Conservation (phyloP, 2,329 filamentous ascomycete genomes). For the Botrytis hyacinthi region DNA sequence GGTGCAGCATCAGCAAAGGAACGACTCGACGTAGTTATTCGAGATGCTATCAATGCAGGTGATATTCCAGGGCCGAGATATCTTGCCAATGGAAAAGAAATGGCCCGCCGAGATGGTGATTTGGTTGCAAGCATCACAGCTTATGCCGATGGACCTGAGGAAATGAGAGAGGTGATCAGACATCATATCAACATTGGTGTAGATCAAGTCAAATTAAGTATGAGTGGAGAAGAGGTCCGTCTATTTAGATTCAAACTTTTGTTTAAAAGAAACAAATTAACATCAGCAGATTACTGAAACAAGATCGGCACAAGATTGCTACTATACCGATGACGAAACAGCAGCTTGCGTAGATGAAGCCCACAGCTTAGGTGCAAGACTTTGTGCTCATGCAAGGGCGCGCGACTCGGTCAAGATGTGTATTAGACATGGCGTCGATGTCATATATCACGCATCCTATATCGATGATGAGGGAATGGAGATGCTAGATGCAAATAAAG, state of each 20-base stretch:
- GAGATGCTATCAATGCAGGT: slow-evolving; percentile 50
- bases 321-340: slow-evolving; percentile 46
- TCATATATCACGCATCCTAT: slow-evolving; percentile 47
- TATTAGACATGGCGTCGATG: slow-evolving; percentile 45
- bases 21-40: slow-evolving; percentile 45
- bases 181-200: slow-evolving; percentile 42
- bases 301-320: slow-evolving; percentile 45
- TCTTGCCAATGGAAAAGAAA: slow-evolving; percentile 50
- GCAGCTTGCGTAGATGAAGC: slow-evolving; percentile 48
- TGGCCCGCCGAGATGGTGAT: slow-evolving; percentile 46
- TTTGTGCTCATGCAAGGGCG: slow-evolving; percentile 47
- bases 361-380: slow-evolving; percentile 39
- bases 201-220: slow-evolving; percentile 47
- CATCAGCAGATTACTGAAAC: slow-evolving; percentile 30
- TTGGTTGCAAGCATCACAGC: slow-evolving; percentile 41
- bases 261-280: not conserved
- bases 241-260: not conserved
- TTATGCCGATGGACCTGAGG: slow-evolving; percentile 42
- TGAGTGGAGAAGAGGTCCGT: slow-evolving; percentile 37
- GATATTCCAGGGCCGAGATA: slow-evolving; percentile 48
- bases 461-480: slow-evolving; percentile 44
- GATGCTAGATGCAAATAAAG: slow-evolving; percentile 42
- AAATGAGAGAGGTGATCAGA: slow-evolving; percentile 43
- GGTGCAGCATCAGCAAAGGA: slow-evolving; percentile 31
- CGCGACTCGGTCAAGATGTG: slow-evolving; percentile 46